Evolutionary conservation across 805 yeast genomes (phyloP), one percentile per base, ranked within the genome.

Genomic region (Komagataella mondaviorum): DNA sequence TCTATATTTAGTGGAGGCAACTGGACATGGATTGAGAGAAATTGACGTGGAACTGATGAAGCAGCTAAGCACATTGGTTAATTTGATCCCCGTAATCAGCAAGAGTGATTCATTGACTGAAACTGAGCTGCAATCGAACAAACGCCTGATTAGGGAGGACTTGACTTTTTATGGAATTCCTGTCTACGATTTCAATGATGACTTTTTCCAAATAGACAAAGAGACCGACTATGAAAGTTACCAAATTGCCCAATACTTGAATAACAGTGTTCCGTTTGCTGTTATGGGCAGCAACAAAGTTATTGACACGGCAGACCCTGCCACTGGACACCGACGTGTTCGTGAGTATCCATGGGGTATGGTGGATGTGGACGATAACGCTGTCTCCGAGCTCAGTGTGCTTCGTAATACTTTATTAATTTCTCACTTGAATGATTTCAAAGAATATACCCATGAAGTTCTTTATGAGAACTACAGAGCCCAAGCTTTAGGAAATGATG

Each of bases 381-480:
- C 83, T 51, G 75, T 78, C 55, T 83, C 88, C 56, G 96, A 89
- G 66, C 85, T 89, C 63, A 78, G 87, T 47, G 77, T 85, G 46
- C 73, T 89, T 65, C 81, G 89, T 64, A 88, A 87, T 60, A 79
- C 89, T 3, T 70, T 89, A 54, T 76, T 89, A 60, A 84, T 86
- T 60, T 81, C 93, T 16, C 96, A 88, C 68, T 75, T 89, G 66
- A 83, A 83, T 63, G 96, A 89, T 63, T 80, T 89, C 66, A 88
- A 88, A 68, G 96, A 89, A 60, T 75, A 78, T 60, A 89, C 97
- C 6, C 95, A 86, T 64, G 96, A 88, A 63, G 76, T 82, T 45
- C 71, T 89, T 56, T 89, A 89, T 66, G 97, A 89, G 66, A 83
- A 81, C 51, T 89, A 89, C 68, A 83, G 97, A 75, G 86, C 96